Evolutionary conservation across 2,329 filamentous ascomycete genomes (phyloP), one percentile per base, ranked within the genome.

Genomic region (Phoma sp.): DNA sequence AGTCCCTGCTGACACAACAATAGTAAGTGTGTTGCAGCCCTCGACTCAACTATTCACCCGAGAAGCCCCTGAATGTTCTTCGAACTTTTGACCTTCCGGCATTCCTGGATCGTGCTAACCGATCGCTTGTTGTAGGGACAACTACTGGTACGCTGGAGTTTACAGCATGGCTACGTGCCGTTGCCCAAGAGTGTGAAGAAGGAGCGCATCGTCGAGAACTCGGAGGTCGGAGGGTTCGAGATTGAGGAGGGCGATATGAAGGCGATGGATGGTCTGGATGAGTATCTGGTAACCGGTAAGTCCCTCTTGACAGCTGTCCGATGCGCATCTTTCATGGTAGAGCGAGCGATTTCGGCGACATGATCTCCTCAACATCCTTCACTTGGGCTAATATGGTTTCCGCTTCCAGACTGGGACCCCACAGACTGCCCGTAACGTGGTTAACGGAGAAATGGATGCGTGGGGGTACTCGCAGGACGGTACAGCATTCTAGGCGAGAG

Each of bases 131-230:
- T 15, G 19, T 38, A 55, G 52, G 52, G 52, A 17, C 91, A 95
- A 74, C 77, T 96, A 32, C 77, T 95, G 71, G 82, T 96, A 41
- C 84, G 89, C 51, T 95, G 91, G 91, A 88, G 85, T 50, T 74
- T 94, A 60, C 90, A 95, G 73, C 84, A 92, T 69, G 86, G 85
- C 32, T 88, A 87, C 65, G 84, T 92, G 39, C 86, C 88, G 4
- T 76, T 93, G 58, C 90, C 90, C 4, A 93, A 95, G 81, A 91
- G 88, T 70, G 80, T 83, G 21, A 84, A 79, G 55, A 79, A 80
- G 67, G 81, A 84, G 43, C 81, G 89, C 24, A 86, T 92, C 51
- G 63, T 83, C 4, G 84, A 87, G 69, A 93, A 92, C 69, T 85
- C 81, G 3, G 74, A 85, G 33, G 79, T 92, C 12, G 82, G 80